These are phyloP conservation scores for Coleophoma eucalyptorum DNA, from an alignment of 2,329 filamentous ascomycete species.

Conservation along the genomic window DNA sequence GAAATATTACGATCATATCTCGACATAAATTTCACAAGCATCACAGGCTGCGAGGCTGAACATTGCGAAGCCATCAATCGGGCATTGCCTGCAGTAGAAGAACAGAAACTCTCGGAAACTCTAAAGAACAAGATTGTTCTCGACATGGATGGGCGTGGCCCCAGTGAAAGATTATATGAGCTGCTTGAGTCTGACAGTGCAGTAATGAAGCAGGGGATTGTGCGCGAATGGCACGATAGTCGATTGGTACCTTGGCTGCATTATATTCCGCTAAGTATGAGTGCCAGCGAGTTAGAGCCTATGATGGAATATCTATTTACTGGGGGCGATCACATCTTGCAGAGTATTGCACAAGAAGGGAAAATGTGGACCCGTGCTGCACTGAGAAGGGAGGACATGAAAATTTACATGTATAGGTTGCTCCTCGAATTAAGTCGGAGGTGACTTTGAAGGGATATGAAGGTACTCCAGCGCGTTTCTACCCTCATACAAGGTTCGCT, in stretches of 20 bases:
- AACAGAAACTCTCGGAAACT: not conserved
- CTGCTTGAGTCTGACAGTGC: slow-evolving; percentile 64
- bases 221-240: slow-evolving; percentile 74
- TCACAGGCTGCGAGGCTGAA: not conserved
- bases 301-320: slow-evolving; percentile 70
- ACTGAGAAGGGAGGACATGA: not conserved
- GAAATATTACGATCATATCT: not conserved
- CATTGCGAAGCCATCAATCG: not conserved
- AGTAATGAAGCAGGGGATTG: slow-evolving; percentile 71
- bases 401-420: not conserved
- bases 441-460: not conserved
- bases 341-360: slow-evolving; percentile 39
- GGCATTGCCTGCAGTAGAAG: not conserved
- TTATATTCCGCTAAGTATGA: slow-evolving; percentile 74
- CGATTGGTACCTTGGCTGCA: slow-evolving; percentile 72
- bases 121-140: slow-evolving; percentile 36
- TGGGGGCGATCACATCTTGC: slow-evolving; percentile 62
- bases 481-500: too few species aligned
- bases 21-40: not conserved
- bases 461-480: too few species aligned
- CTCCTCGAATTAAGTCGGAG: not conserved
- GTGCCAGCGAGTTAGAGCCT: slow-evolving; percentile 65
- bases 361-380: slow-evolving; percentile 7
- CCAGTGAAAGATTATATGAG: slow-evolving; percentile 60
- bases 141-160: slow-evolving; percentile 70